Conservation (phyloP, 225 moss, liverwort and hornwort species). For the Takakia lepidozioides region DNA sequence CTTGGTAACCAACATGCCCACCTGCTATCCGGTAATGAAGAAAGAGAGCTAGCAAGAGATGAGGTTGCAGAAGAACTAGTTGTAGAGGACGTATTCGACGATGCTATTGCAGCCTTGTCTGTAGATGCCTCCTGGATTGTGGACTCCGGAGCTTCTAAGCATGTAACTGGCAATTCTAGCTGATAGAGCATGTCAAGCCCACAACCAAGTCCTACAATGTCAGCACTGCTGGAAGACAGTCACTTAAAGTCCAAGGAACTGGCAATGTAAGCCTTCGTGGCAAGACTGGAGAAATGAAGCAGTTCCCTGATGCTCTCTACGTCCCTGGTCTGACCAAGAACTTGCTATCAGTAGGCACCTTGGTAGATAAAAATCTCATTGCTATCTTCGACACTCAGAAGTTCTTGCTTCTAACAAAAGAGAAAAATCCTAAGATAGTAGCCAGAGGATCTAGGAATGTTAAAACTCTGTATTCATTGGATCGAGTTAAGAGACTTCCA, state of each 20-base stretch:
- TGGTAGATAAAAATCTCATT: neutral
- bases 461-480: neutral
- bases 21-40: neutral
- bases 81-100: neutral
- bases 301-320: neutral
- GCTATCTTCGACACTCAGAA: neutral
- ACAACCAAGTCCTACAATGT: conserved; percentile 1
- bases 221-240: neutral
- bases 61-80: no score
- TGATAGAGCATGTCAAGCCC: neutral
- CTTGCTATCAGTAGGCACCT: neutral
- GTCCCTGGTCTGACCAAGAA: neutral
- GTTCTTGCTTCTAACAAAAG: neutral
- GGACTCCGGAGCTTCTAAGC: neutral
- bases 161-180: neutral
- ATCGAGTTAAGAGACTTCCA: neutral
- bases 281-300: neutral
- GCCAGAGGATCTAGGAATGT: neutral
- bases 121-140: neutral
- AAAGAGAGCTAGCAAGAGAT: neutral
- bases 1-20: neutral
- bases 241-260: neutral
- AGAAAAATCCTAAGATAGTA: neutral
- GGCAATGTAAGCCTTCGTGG: neutral
- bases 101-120: neutral